These are phyloP conservation scores for Arthrinium phaeospermum DNA, from an alignment of 2,329 filamentous ascomycete species.

Conservation along the genomic window DNA sequence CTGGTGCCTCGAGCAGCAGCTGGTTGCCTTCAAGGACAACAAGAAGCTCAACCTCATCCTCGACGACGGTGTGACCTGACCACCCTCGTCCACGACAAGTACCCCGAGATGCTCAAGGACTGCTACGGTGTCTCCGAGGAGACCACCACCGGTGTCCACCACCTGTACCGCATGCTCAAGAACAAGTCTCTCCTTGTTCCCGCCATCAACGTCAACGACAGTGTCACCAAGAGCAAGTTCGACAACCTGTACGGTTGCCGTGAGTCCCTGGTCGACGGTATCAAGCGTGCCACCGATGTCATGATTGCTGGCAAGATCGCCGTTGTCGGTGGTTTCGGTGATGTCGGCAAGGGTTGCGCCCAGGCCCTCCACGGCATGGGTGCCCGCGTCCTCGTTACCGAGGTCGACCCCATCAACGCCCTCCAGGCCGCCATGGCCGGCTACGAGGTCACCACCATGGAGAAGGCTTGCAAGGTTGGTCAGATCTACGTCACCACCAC, in stretches of 20 bases:
- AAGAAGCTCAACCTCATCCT: conserved; percentile 98
- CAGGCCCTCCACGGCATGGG: conserved; percentile 96
- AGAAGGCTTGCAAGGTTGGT: conserved; percentile 85
- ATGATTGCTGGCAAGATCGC: conserved; percentile 99
- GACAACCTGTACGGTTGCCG: conserved; percentile 99
- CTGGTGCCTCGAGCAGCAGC: conserved; percentile 99
- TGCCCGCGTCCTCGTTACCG: conserved; percentile 93
- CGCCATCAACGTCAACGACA: conserved; percentile 99
- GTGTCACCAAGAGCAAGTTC: conserved; percentile 99
- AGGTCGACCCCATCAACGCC: conserved; percentile 99
- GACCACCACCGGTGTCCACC: conserved; percentile 99
- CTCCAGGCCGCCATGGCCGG: conserved; percentile 98
- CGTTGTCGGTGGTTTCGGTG: conserved; percentile 97
- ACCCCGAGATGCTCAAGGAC: conserved; percentile 96
- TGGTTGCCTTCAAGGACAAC: conserved; percentile 93
- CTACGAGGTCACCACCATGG: conserved; percentile 97
- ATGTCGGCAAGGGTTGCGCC: conserved; percentile 98
- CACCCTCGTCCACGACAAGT: conserved; percentile 94
- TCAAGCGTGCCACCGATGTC: conserved; percentile 99
- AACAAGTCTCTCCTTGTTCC: conserved; percentile 87
- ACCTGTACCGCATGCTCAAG: conserved; percentile 98
- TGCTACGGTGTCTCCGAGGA: conserved; percentile 99
- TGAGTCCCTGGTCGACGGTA: conserved; percentile 97
- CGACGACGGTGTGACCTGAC: conserved; percentile 97
- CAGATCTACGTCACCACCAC: conserved; percentile 99